A percentile compares a stretch with the other conserved stretches of the same genome.
These are phyloP conservation scores for Hydnomerulius pinastri DNA, from an alignment of 768 basidiomycete genomes.

Conservation along the genomic window DNA sequence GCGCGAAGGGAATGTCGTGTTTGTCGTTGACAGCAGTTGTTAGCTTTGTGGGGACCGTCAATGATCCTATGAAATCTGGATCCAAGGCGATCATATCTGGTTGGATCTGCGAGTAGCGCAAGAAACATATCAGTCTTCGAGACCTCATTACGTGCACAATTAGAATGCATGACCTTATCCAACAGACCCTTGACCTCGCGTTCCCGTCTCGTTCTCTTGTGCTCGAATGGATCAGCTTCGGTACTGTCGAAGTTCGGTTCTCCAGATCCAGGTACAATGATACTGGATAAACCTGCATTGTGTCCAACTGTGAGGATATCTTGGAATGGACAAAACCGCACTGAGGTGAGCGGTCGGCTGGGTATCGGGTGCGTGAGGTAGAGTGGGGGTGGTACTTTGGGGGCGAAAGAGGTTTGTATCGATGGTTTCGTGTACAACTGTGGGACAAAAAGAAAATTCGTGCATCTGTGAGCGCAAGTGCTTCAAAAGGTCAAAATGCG, in stretches of 20 bases:
- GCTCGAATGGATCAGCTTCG: constrained; percentile 96
- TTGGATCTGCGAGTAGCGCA: constrained; percentile 58
- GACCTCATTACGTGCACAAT: no score
- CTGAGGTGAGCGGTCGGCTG: constrained; percentile 68
- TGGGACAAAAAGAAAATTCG: constrained; percentile 3
- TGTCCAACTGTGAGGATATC: constrained; percentile 85
- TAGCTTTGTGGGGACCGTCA: constrained; percentile 61
- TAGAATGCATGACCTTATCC: constrained; percentile 65
- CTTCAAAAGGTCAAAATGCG: constrained; percentile 19
- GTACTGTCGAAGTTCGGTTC: constrained; percentile 93
- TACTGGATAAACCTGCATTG: constrained; percentile 72
- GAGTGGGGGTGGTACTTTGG: constrained; percentile 65
- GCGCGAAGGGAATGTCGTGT: constrained; percentile 59
- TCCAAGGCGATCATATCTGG: constrained; percentile 90
- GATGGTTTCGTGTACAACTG: constrained; percentile 75
- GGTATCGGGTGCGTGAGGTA: constrained; percentile 90
- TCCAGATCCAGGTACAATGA: constrained; percentile 90
- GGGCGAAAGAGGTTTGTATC: constrained; percentile 56
- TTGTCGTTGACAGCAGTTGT: constrained; percentile 51
- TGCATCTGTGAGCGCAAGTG: not conserved
- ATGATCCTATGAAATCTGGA: constrained; percentile 71
- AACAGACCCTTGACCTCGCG: constrained; percentile 87
- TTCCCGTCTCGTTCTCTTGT: constrained; percentile 77
- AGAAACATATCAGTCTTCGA: not conserved
- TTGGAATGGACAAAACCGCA: constrained; percentile 88